Evolutionary conservation across 257 asterid genomes (phyloP).

Genomic region (Ajuga chamaepitys): DNA sequence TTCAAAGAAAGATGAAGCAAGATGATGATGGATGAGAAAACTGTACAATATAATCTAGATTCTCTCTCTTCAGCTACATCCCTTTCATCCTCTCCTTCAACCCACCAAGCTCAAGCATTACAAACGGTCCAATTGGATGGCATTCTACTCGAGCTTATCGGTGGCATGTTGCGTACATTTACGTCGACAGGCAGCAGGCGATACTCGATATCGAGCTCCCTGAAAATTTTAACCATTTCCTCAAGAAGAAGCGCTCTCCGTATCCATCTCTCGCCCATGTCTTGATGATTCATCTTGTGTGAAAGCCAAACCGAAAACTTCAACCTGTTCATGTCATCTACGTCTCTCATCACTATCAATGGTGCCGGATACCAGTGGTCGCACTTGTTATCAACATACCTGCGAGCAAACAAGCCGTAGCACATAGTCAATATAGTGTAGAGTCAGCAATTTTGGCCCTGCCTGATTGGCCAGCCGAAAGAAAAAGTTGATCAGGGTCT

Average conservation of each 20-base stretch:
- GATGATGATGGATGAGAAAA: background rate
- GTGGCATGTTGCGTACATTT: slow-evolving; percentile 69
- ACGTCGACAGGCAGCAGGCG: slow-evolving; percentile 70
- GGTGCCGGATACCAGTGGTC: slow-evolving; percentile 87
- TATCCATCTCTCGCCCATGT: slow-evolving; percentile 84
- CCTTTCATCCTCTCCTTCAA: background rate
- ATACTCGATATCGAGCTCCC: slow-evolving; percentile 77
- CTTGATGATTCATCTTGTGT: slow-evolving; percentile 76
- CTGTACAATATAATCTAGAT: background rate
- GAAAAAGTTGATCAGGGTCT: too few relatives aligned
- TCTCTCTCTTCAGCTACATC: background rate
- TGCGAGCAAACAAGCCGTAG: slow-evolving; percentile 27
- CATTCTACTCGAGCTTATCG: slow-evolving; percentile 38
- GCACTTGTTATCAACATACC: slow-evolving; percentile 54
- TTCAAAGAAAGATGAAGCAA: background rate
- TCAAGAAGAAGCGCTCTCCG: slow-evolving; percentile 70
- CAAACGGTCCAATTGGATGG: slow-evolving; percentile 69
- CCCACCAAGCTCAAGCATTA: slow-evolving; percentile 18
- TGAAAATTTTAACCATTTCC: slow-evolving; percentile 67
- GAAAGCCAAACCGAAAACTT: slow-evolving; percentile 71
- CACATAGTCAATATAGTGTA: background rate
- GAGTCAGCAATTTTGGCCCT: background rate
- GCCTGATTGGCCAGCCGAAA: background rate
- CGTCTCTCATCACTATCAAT: slow-evolving; percentile 64
- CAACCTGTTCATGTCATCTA: slow-evolving; percentile 83